Conservation (phyloP, 2,329 filamentous ascomycete genomes). For the Macrophomina pseudophaseolina region DNA sequence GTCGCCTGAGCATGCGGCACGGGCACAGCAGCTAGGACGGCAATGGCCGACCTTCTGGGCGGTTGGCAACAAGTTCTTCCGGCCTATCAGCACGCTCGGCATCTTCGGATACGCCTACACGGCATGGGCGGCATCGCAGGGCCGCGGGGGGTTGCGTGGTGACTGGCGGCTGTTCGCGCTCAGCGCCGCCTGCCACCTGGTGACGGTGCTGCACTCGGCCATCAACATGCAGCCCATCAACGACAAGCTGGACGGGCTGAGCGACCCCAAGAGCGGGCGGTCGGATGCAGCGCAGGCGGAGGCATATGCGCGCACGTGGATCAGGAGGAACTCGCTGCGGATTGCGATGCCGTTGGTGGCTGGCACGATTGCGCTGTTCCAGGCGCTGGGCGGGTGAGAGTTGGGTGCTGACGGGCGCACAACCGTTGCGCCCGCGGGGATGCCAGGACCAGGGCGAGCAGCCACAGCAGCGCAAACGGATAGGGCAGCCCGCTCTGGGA, state of each 20-base stretch:
- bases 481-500: no score
- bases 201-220: slow-evolving; percentile 56
- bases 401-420: slow-evolving; percentile 12
- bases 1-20: slow-evolving; percentile 47
- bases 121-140: slow-evolving; percentile 44
- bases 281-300: slow-evolving; percentile 42
- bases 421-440: background rate
- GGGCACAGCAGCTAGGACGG: slow-evolving; percentile 52
- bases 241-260: slow-evolving; percentile 52
- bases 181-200: slow-evolving; percentile 51
- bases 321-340: slow-evolving; percentile 42
- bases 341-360: slow-evolving; percentile 43
- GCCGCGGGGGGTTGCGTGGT: slow-evolving; percentile 33
- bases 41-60: slow-evolving; percentile 59
- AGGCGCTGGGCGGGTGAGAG: slow-evolving; percentile 27
- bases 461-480: no score
- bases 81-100: slow-evolving; percentile 56
- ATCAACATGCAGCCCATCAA: slow-evolving; percentile 60
- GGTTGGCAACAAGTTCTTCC: slow-evolving; percentile 58
- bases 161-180: slow-evolving; percentile 55
- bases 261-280: slow-evolving; percentile 37
- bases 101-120: slow-evolving; percentile 56
- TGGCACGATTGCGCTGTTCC: slow-evolving; percentile 40
- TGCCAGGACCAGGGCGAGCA: no score
- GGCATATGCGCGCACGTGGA: slow-evolving; percentile 42